Evolutionary conservation across 176 grass and related monocot species (phyloP).

Genomic region (Zizania latifolia): DNA sequence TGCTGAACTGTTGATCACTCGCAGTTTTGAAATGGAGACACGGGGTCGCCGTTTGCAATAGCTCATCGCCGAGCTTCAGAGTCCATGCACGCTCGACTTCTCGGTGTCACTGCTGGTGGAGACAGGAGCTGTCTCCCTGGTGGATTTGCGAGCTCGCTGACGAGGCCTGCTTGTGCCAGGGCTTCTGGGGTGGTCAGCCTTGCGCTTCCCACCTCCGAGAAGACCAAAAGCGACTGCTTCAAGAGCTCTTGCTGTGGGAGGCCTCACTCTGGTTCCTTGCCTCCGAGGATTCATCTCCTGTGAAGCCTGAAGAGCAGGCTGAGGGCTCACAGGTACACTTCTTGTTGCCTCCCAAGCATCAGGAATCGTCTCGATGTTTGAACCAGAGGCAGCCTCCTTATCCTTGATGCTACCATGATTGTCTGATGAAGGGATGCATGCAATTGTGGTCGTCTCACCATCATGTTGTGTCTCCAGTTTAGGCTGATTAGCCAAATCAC

Average conservation of each 20-base stretch:
- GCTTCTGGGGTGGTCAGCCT: slow-evolving; percentile 29
- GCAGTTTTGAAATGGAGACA: neutral
- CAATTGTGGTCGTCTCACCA: slow-evolving; percentile 15
- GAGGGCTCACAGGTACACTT: neutral
- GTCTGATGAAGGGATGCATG: neutral
- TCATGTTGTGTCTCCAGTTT: slow-evolving; percentile 28
- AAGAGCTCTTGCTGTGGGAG: slow-evolving; percentile 70
- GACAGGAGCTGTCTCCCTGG: neutral
- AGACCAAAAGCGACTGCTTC: slow-evolving; percentile 82
- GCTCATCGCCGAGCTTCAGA: slow-evolving; percentile 2
- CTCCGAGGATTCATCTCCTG: slow-evolving; percentile 37
- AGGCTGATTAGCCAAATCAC: slow-evolving; percentile 32
- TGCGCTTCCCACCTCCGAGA: slow-evolving; percentile 62
- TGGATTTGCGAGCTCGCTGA: slow-evolving; percentile 34
- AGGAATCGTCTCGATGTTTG: slow-evolving; percentile 17
- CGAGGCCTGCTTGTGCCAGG: slow-evolving; percentile 30
- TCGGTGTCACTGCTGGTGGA: slow-evolving; percentile 2
- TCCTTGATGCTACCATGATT: slow-evolving; percentile 26
- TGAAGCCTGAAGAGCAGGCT: slow-evolving; percentile 30
- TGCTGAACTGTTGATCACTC: neutral
- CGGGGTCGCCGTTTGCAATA: neutral
- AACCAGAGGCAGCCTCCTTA: slow-evolving; percentile 11
- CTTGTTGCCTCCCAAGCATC: slow-evolving; percentile 8
- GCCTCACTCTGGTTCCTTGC: slow-evolving; percentile 71
- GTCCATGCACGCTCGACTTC: slow-evolving; percentile 30